These are phyloP conservation scores for Crithidia bombi DNA, from an alignment of 208 protist genomes.

Conservation along the genomic window DNA sequence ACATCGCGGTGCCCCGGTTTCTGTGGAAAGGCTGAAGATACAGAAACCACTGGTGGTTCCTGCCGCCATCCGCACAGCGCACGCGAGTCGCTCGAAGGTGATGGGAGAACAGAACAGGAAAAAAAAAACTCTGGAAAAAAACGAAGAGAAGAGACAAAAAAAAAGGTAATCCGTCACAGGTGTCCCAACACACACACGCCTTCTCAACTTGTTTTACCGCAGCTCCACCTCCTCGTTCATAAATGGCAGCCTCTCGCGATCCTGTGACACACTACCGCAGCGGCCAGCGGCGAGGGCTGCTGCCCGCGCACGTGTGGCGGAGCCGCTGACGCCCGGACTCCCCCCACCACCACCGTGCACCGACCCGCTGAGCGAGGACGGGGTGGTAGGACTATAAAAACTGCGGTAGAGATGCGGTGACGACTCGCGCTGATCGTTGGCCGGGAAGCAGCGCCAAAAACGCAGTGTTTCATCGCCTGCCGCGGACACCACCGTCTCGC, in stretches of 20 bases:
- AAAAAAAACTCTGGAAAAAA: background rate
- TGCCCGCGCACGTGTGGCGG: slow-evolving; percentile 12
- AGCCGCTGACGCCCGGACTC: slow-evolving; percentile 2
- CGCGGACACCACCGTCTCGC: slow-evolving; percentile 96
- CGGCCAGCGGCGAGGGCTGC: slow-evolving; percentile 7
- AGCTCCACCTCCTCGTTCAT: slow-evolving; percentile 29
- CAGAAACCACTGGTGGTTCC: too few relatives aligned
- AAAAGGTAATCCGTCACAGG: too few relatives aligned
- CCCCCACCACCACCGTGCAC: background rate
- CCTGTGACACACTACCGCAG: slow-evolving; percentile 21
- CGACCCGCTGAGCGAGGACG: slow-evolving; percentile 10
- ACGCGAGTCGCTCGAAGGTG: too few relatives aligned
- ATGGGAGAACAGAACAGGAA: too few relatives aligned
- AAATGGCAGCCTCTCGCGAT: slow-evolving; percentile 1
- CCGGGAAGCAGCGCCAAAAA: slow-evolving; percentile 92
- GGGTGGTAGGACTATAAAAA: slow-evolving; percentile 19
- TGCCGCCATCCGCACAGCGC: too few relatives aligned
- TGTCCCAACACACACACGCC: background rate
- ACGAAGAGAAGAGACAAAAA: background rate
- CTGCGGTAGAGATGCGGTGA: slow-evolving; percentile 28
- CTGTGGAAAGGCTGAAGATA: too few relatives aligned
- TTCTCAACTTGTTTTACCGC: slow-evolving; percentile 1
- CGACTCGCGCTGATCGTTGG: slow-evolving; percentile 27
- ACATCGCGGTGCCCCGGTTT: too few relatives aligned
- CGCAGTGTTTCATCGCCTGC: slow-evolving; percentile 98